Evolutionary conservation across 345 rosid species (phyloP), one percentile per base, ranked within the genome.

Genomic region (Erysimum cheiranthoides): DNA sequence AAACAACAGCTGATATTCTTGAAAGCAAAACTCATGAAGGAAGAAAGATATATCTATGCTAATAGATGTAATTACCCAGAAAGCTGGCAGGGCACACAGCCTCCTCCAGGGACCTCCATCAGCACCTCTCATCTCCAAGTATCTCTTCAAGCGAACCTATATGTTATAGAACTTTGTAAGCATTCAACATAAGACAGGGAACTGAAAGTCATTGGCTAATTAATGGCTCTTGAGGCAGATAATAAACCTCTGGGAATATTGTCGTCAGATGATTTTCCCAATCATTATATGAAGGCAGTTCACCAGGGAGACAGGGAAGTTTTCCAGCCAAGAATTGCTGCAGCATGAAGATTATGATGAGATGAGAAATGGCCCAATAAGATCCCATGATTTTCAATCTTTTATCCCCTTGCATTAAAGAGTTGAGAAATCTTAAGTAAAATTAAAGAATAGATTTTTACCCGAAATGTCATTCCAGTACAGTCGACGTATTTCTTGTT

Each of bases 101-200:
- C 96, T 90, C 85, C 99, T 91, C 98, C 97, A 89, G 45, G 99
- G 97, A 78, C 98, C 98, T 82, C 98, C 97, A 87, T 93, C 99
- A 80, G 98, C 97, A 63, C 99, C 99, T 81, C 98, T 93, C 99
- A 96, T 96, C 86, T 96, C 99, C 86, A 96, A 82, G 84, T 96
- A 96, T 63, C 99, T 86, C 90, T 96, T 95, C 70, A 95, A 81
- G 69, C 99, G 86, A 50, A 95, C 99, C 97, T 90, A 84, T 66
- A n/a, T 18, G 61, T 78, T 64, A 66, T 46, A 60, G 38, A 51
- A 76, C 14, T 52, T 49, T 31, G 21, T 45, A 43, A 50, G 56
- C 53, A 12, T 78, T 66, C 70, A 66, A 68, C 35, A 38, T 45
- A 59, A 31, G 63, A 49, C 25, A 59, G 12, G 66, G 27, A 62